These are phyloP conservation scores for Morella rubra DNA, from an alignment of 306 rosid species.

Conservation along the genomic window DNA sequence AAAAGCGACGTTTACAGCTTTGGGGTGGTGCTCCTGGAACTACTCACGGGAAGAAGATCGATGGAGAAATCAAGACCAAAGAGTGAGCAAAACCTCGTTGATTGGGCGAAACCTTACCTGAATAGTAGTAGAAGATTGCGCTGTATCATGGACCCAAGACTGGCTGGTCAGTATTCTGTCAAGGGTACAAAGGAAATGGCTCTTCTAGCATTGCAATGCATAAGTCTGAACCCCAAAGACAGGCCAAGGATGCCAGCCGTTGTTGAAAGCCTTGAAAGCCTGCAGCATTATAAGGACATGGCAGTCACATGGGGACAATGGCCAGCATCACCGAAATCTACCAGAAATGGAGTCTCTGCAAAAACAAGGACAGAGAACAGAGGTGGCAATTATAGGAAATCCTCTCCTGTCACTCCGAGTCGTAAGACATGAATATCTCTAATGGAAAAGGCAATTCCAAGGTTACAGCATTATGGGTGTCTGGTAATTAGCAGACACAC, in stretches of 20 bases:
- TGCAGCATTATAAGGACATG: slow-evolving; percentile 81
- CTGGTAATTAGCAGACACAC: not conserved
- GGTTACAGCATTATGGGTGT: not conserved
- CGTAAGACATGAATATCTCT: slow-evolving; percentile 29
- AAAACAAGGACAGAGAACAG: slow-evolving; percentile 47
- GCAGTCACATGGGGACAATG: slow-evolving; percentile 82
- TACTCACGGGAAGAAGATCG: slow-evolving; percentile 84
- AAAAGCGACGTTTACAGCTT: slow-evolving; percentile 87
- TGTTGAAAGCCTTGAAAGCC: slow-evolving; percentile 73
- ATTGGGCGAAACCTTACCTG: slow-evolving; percentile 86
- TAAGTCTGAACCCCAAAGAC: slow-evolving; percentile 78
- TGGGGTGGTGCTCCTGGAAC: slow-evolving; percentile 83
- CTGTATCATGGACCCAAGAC: slow-evolving; percentile 75
- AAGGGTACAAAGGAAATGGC: slow-evolving; percentile 85
- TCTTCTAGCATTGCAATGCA: slow-evolving; percentile 63
- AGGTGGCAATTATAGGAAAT: slow-evolving; percentile 42
- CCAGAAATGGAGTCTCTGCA: slow-evolving; percentile 52
- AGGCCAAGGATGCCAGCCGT: slow-evolving; percentile 77
- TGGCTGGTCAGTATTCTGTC: slow-evolving; percentile 82
- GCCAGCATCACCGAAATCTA: slow-evolving; percentile 59
- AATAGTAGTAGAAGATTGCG: slow-evolving; percentile 57
- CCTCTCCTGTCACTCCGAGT: slow-evolving; percentile 37
- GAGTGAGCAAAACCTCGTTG: slow-evolving; percentile 79
- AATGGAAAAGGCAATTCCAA: not conserved
- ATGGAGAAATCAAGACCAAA: slow-evolving; percentile 73